Conservation (phyloP, 352 stramenopile species). For the Phytophthora tubulina region DNA sequence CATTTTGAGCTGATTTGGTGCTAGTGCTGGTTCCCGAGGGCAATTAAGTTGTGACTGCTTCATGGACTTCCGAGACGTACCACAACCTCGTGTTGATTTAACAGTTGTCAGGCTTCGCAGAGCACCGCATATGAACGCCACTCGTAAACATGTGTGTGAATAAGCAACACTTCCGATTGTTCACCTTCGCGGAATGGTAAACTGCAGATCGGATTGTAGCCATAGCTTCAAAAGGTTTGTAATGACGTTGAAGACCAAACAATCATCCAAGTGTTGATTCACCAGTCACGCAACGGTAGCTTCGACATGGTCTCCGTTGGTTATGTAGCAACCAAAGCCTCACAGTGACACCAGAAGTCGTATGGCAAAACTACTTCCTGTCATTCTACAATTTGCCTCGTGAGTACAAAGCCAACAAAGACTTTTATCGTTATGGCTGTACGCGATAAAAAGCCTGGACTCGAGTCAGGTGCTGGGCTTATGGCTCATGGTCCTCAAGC, state of each 20-base stretch:
- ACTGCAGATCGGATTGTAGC: conserved; percentile 3
- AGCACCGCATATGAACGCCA: background rate
- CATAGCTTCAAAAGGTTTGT: background rate
- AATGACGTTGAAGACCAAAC: conserved; percentile 6
- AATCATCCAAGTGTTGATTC: conserved; percentile 17
- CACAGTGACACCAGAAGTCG: background rate
- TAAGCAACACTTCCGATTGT: conserved; percentile 3
- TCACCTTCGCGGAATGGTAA: background rate
- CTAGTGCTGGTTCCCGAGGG: background rate
- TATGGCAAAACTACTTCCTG: background rate
- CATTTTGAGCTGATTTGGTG: conserved; percentile 14
- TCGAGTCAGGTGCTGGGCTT: conserved; percentile 36
- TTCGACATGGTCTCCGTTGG: background rate
- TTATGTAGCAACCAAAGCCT: background rate
- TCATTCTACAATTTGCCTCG: conserved; percentile 26
- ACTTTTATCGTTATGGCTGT: conserved; percentile 13
- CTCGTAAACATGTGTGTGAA: background rate
- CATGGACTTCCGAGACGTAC: too few species aligned
- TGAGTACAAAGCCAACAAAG: background rate
- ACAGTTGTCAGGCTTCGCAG: background rate
- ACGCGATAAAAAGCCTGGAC: conserved; percentile 14
- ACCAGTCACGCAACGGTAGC: background rate
- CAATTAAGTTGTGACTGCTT: conserved; percentile 10
- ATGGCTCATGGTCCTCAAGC: conserved; percentile 42
- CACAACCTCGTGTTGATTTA: background rate